phyloP scores from a whole-genome alignment of 176 grass and related monocot genomes.

The Ananas comosus region DNA sequence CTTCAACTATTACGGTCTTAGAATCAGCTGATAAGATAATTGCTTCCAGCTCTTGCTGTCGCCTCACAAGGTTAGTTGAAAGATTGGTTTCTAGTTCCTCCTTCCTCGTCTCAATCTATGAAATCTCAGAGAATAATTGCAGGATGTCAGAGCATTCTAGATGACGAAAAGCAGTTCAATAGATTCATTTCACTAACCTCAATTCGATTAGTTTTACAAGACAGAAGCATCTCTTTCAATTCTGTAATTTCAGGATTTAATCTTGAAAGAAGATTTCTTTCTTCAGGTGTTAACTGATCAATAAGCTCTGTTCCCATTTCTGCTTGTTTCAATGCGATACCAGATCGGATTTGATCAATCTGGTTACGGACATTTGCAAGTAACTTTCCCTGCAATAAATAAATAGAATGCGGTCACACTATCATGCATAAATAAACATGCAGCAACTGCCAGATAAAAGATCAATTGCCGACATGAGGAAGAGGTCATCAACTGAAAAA shows the following conservation, averaged over 20 bases:
- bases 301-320: slow-evolving; percentile 99
- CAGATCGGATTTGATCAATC: slow-evolving; percentile 90
- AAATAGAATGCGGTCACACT: slow-evolving; percentile 8
- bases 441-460: background rate
- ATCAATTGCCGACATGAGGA: background rate
- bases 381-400: slow-evolving; percentile 75
- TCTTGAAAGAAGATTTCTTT: slow-evolving; percentile 76
- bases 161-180: slow-evolving; percentile 6
- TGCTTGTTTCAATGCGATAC: slow-evolving; percentile 89
- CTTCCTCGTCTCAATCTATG: slow-evolving; percentile 88
- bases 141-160: background rate
- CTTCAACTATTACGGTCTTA: slow-evolving; percentile 54
- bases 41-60: slow-evolving; percentile 80
- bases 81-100: slow-evolving; percentile 96
- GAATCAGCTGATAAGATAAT: slow-evolving; percentile 88
- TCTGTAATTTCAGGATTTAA: slow-evolving; percentile 96
- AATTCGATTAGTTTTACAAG: slow-evolving; percentile 83
- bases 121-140: slow-evolving; percentile 8
- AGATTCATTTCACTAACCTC: slow-evolving; percentile 52
- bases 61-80: slow-evolving; percentile 91
- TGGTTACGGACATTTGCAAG: slow-evolving; percentile 81
- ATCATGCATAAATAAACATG: slow-evolving; percentile 4
- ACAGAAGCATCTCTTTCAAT: slow-evolving; percentile 70
- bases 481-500: slow-evolving; percentile 10
- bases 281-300: slow-evolving; percentile 86